A percentile compares a stretch with the other conserved stretches of the same genome.
Conservation (phyloP, 2,329 filamentous ascomycete genomes). For the Epichloe aotearoae region DNA sequence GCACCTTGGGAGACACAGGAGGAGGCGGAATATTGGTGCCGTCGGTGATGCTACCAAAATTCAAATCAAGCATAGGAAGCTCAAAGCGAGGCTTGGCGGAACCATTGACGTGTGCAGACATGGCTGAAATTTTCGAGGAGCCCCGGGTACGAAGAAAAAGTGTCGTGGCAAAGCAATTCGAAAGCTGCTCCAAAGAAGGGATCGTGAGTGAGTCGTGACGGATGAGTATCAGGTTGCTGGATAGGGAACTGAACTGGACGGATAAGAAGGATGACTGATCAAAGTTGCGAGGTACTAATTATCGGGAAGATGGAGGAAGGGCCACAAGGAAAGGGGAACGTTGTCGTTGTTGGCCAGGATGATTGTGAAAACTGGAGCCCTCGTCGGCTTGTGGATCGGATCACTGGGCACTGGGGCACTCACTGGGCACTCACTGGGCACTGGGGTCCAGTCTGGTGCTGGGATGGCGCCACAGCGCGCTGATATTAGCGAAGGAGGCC, state of each 20-base stretch:
- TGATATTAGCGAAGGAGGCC: background rate
- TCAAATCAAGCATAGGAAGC: constrained; percentile 44
- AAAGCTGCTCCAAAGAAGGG: background rate
- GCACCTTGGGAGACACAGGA: constrained; percentile 39
- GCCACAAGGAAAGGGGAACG: constrained; percentile 5
- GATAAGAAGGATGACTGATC: background rate
- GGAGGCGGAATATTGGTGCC: constrained; percentile 49
- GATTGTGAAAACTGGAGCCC: constrained; percentile 8
- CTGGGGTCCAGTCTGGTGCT: too few relatives aligned
- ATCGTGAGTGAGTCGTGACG: background rate
- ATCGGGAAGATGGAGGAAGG: background rate
- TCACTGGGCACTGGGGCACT: too few relatives aligned
- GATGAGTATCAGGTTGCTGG: background rate
- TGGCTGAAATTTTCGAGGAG: constrained; percentile 7
- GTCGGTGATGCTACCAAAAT: constrained; percentile 46
- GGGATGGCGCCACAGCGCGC: background rate
- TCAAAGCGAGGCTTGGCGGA: constrained; percentile 31
- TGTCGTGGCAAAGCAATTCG: background rate
- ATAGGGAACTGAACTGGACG: background rate
- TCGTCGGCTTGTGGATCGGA: constrained; percentile 1
- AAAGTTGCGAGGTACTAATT: background rate
- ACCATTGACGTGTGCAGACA: constrained; percentile 21
- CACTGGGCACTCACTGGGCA: too few relatives aligned
- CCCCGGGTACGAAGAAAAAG: background rate
- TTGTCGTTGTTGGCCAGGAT: constrained; percentile 4